Evolutionary conservation across 441 rosid genomes (phyloP), one percentile per base, ranked within the genome.

Genomic region (Populus trichocarpa): DNA sequence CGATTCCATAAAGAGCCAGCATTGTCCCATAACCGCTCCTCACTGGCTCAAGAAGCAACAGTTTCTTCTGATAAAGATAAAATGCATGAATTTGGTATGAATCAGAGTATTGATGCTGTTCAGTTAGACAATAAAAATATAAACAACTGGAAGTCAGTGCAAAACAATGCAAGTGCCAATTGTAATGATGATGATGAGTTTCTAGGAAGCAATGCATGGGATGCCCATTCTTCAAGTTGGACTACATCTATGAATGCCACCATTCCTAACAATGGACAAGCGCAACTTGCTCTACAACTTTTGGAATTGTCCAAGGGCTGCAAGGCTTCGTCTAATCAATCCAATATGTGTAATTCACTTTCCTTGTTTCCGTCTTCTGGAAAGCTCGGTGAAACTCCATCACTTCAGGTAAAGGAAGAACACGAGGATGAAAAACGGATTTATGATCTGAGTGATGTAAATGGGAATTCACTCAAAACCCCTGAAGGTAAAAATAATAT

Each of bases 121-220:
- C 73, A 65, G 75, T 36, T 81, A 42, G 89, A 86, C 50, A 81
- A 75, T 72, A 85, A 84, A 63, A 85, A 63, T 64, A 84, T 82
- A 50, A 92, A 80, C 69, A 83, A 85, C 77, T 79, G 80, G 80
- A 86, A 85, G 84, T 82, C 83, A 22, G 79, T 75, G 80, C 87
- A 84, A 81, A 85, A 81, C 73, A 86, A 80, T 82, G 74, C 69
- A 67, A 81, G 81, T 79, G 82, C 84, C 80, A 81, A 78, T 80
- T 83, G 80, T 75, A 63, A 80, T 79, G 87, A 81, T 81, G 74
- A 79, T 59, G 68, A 72, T 79, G 84, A 84, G 74, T 70, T 75
- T 81, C 77, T 50, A 46, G 81, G 70, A 72, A 85, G 83, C 53
- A 71, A 53, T 46, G 83, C 77, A 50, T 73, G 73, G 79, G 81